phyloP scores from a whole-genome alignment of 2,329 filamentous ascomycete species.

The Lomentospora prolificans region DNA sequence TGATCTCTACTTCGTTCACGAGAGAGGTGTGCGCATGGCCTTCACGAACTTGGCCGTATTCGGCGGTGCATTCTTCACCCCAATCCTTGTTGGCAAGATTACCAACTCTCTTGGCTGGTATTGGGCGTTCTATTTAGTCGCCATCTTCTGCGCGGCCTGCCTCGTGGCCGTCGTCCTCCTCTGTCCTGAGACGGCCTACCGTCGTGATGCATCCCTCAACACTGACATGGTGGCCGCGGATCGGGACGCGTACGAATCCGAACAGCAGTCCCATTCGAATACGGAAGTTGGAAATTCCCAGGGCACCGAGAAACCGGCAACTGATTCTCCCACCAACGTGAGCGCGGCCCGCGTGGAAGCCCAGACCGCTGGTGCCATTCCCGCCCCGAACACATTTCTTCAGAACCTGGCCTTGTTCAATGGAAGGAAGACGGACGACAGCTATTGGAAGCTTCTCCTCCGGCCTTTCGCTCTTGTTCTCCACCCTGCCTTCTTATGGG shows the following conservation, averaged over 20 bases:
- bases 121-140: slow-evolving; percentile 82
- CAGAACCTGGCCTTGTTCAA: slow-evolving; percentile 63
- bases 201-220: slow-evolving; percentile 56
- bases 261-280: background rate
- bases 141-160: slow-evolving; percentile 67
- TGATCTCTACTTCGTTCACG: slow-evolving; percentile 81
- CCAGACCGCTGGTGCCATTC: slow-evolving; percentile 12
- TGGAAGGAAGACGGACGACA: slow-evolving; percentile 71
- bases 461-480: slow-evolving; percentile 74
- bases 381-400: slow-evolving; percentile 45
- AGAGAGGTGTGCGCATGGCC: slow-evolving; percentile 81
- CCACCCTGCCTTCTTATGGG: slow-evolving; percentile 80
- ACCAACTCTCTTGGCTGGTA: slow-evolving; percentile 66
- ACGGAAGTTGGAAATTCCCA: background rate
- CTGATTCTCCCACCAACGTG: background rate
- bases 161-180: slow-evolving; percentile 66
- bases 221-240: slow-evolving; percentile 49
- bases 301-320: slow-evolving; percentile 3
- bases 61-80: slow-evolving; percentile 55
- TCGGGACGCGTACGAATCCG: slow-evolving; percentile 6
- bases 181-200: slow-evolving; percentile 77
- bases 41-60: slow-evolving; percentile 53
- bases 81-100: slow-evolving; percentile 84
- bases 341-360: background rate
- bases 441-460: slow-evolving; percentile 53